phyloP scores from a whole-genome alignment of 345 rosid species.

The Eucalyptus microcorys region DNA sequence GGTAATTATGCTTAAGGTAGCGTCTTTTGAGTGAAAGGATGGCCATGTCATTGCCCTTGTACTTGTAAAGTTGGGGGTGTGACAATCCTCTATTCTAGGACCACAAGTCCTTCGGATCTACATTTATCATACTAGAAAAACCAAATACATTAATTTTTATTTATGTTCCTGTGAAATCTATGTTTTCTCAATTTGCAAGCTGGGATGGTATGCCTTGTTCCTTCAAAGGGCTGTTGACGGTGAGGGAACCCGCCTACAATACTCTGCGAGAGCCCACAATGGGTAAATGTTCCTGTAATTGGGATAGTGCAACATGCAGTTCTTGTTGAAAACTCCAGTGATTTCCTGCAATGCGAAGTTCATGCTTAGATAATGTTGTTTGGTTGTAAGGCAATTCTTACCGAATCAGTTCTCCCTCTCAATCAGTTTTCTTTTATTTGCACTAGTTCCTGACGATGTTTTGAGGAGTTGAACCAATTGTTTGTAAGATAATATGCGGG shows the following conservation, averaged over 20 bases:
- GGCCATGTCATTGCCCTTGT: no score
- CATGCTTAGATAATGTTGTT: background rate
- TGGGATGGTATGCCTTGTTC: background rate
- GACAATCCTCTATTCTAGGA: background rate
- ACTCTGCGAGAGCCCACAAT: background rate
- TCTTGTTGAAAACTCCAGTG: conserved; percentile 3
- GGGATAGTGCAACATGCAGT: conserved; percentile 27
- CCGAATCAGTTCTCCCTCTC: background rate
- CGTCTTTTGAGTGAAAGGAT: no score
- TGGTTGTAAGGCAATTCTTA: background rate
- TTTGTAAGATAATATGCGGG: background rate
- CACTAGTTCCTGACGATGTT: background rate
- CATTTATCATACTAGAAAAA: no score
- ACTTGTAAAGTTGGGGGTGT: background rate
- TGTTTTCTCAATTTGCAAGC: background rate
- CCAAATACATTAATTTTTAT: background rate
- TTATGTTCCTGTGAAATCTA: background rate
- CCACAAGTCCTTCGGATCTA: background rate
- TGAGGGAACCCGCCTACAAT: background rate
- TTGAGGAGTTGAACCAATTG: background rate
- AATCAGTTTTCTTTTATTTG: no score
- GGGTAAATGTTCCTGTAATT: background rate
- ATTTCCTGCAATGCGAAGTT: background rate
- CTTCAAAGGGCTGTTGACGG: background rate
- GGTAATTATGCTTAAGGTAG: no score